These are phyloP conservation scores for Coemansia sp. DNA, from an alignment of 192 early-diverging fungal genomes.

Conservation along the genomic window DNA sequence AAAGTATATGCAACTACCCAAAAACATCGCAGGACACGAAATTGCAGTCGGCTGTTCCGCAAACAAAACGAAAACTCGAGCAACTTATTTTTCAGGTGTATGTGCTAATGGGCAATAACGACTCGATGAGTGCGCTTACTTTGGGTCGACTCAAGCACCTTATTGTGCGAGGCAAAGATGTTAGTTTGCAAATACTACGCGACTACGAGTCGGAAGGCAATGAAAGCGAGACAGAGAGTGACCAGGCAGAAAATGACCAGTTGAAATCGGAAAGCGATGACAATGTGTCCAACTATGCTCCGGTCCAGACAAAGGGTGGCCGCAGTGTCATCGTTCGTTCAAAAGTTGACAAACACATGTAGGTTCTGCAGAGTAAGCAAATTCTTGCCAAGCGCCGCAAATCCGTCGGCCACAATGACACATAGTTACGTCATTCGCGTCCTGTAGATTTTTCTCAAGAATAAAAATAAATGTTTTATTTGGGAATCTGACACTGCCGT, in stretches of 20 bases:
- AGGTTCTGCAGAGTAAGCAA: neutral
- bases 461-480: too few relatives aligned
- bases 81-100: constrained; percentile 73
- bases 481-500: too few relatives aligned
- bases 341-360: neutral
- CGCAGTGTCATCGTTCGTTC: neutral
- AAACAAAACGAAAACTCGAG: constrained; percentile 68
- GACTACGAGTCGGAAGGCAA: neutral
- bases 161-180: constrained; percentile 63
- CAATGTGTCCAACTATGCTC: neutral
- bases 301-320: neutral
- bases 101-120: constrained; percentile 69
- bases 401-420: neutral
- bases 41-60: constrained; percentile 64
- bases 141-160: constrained; percentile 68
- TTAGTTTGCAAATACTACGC: constrained; percentile 64
- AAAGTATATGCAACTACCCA: constrained; percentile 74
- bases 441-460: too few relatives aligned
- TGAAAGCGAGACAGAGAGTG: constrained; percentile 7
- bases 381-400: neutral
- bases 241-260: neutral
- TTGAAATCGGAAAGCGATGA: neutral
- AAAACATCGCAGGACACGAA: constrained; percentile 65
- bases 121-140: constrained; percentile 55
- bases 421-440: too few relatives aligned